Evolutionary conservation across 306 rosid genomes (phyloP).

Genomic region (Urtica urens): DNA sequence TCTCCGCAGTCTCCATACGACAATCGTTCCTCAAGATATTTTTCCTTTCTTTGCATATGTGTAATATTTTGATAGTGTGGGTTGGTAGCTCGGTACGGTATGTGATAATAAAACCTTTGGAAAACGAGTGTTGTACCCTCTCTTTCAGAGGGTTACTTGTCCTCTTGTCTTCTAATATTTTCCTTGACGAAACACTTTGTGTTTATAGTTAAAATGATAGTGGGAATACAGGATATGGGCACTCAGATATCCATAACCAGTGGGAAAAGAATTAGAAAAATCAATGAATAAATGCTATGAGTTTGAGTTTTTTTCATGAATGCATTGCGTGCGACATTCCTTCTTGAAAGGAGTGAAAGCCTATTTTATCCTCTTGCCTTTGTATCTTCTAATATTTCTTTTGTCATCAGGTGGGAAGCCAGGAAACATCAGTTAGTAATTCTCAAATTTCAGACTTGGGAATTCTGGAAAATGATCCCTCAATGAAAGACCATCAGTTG

Average conservation of each 20-base stretch:
- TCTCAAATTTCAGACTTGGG: conserved; percentile 48
- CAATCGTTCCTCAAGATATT: no score
- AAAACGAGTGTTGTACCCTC: neutral
- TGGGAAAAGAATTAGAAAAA: neutral
- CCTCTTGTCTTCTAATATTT: neutral
- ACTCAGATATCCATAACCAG: no score
- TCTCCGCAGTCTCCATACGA: no score
- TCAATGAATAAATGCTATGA: no score
- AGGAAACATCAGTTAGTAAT: conserved; percentile 40
- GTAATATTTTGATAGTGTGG: no score
- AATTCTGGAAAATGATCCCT: conserved; percentile 45
- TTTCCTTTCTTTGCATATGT: no score
- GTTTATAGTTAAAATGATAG: no score
- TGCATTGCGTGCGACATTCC: neutral
- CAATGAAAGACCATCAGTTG: conserved; percentile 23
- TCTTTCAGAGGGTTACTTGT: neutral
- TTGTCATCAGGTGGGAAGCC: conserved; percentile 43
- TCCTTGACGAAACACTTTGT: neutral
- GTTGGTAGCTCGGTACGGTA: neutral
- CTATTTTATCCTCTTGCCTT: neutral
- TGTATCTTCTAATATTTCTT: neutral
- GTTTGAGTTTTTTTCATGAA: no score
- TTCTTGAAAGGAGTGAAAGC: neutral
- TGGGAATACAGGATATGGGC: no score
- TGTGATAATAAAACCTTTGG: neutral